phyloP scores from a whole-genome alignment of 345 rosid species.

The Pelargonium nanum region DNA sequence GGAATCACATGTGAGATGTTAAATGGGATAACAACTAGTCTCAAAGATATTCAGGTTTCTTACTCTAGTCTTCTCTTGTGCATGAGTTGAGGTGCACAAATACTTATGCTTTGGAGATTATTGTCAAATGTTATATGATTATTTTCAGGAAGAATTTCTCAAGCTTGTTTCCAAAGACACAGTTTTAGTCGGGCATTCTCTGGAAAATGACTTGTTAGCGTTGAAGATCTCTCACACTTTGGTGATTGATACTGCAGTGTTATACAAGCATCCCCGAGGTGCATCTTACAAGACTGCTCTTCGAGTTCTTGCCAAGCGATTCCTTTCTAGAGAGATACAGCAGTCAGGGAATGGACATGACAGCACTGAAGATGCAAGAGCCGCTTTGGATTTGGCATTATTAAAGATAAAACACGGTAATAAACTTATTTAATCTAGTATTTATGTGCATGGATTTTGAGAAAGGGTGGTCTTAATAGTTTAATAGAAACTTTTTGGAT shows the following conservation, averaged over 20 bases:
- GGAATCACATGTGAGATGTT: conserved; percentile 83
- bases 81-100: background rate
- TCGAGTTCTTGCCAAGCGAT: conserved; percentile 64
- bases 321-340: conserved; percentile 78
- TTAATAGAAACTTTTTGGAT: background rate
- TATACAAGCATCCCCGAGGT: conserved; percentile 76
- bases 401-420: conserved; percentile 73
- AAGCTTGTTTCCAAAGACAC: conserved; percentile 79
- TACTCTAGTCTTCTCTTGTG: background rate
- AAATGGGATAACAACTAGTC: conserved; percentile 64
- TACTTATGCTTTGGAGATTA: background rate
- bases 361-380: conserved; percentile 84
- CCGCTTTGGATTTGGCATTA: conserved; percentile 81
- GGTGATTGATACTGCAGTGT: conserved; percentile 87
- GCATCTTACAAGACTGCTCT: conserved; percentile 77
- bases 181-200: conserved; percentile 84
- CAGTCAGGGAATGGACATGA: conserved; percentile 72
- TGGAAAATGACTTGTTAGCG: conserved; percentile 86
- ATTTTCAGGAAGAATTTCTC: conserved; percentile 64
- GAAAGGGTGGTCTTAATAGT: too few relatives aligned
- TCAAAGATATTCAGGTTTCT: conserved; percentile 76
- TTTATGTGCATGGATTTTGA: too few relatives aligned
- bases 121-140: background rate
- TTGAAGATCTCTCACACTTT: conserved; percentile 68
- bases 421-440: conserved; percentile 24